These are phyloP conservation scores for Penicillium janthinellum DNA, from an alignment of 2,329 filamentous ascomycete species.

Conservation along the genomic window DNA sequence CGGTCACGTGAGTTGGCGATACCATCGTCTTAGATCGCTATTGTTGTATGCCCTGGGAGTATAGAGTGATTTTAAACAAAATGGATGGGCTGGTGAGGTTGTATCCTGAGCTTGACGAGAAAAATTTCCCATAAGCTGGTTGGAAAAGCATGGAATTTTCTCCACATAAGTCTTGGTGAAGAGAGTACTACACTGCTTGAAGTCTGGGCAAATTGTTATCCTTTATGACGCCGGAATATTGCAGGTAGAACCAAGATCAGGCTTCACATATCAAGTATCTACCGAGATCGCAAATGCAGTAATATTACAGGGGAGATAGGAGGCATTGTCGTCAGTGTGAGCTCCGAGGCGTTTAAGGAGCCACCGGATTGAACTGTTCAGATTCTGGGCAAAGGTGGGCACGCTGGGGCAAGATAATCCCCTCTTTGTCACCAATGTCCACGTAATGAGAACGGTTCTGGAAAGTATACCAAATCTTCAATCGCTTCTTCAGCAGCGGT, in stretches of 20 bases:
- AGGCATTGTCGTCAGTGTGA: not conserved
- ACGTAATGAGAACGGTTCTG: slow-evolving; percentile 41
- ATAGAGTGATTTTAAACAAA: too few species aligned
- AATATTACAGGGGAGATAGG: slow-evolving; percentile 23
- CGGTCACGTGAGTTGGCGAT: not conserved
- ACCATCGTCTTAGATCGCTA: not conserved
- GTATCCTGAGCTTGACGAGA: too few species aligned
- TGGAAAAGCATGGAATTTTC: not conserved
- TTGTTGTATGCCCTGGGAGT: not conserved
- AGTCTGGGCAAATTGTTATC: not conserved
- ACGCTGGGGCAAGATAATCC: slow-evolving; percentile 43
- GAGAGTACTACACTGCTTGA: not conserved
- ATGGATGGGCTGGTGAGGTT: too few species aligned
- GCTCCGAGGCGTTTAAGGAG: not conserved
- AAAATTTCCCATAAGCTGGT: not conserved
- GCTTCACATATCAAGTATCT: slow-evolving; percentile 9
- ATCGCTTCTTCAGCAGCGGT: slow-evolving; percentile 42
- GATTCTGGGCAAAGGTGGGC: slow-evolving; percentile 33
- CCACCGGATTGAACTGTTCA: slow-evolving; percentile 5
- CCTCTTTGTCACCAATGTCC: slow-evolving; percentile 41
- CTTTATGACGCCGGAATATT: not conserved
- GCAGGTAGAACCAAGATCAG: not conserved
- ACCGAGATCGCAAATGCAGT: slow-evolving; percentile 8
- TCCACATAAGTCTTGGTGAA: not conserved
- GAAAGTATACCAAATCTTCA: slow-evolving; percentile 48